Evolutionary conservation across 352 stramenopile genomes (phyloP).

Genomic region (Globisporangium spiculum): DNA sequence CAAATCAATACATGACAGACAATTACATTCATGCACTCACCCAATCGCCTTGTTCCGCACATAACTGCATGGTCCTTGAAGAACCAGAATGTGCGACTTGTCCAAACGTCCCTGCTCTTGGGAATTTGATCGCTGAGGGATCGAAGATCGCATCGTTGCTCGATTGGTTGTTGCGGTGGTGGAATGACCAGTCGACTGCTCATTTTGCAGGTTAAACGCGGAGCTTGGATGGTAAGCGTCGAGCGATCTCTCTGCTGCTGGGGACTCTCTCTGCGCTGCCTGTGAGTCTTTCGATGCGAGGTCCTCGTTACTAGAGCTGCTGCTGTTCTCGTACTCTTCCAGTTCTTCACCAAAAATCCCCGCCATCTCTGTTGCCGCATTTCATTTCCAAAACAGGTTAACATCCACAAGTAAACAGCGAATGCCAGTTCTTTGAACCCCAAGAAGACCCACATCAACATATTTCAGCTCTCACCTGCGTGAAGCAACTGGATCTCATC

Average conservation of each 20-base stretch:
- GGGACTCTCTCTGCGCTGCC: neutral
- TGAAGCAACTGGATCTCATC: slow-evolving; percentile 50
- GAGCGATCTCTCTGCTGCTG: neutral
- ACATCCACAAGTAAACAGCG: neutral
- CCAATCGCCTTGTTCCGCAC: slow-evolving; percentile 21
- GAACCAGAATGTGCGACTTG: slow-evolving; percentile 1
- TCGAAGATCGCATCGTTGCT: neutral
- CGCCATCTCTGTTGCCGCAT: slow-evolving; percentile 36
- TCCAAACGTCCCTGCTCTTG: neutral
- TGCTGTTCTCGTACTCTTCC: slow-evolving; percentile 27
- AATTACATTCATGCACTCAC: slow-evolving; percentile 12
- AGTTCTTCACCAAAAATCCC: slow-evolving; percentile 46
- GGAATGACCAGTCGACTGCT: neutral
- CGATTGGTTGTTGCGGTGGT: neutral
- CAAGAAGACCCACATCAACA: neutral
- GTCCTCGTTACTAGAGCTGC: slow-evolving; percentile 2
- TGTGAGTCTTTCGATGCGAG: neutral
- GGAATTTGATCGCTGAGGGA: neutral
- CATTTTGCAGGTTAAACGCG: neutral
- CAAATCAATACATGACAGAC: neutral
- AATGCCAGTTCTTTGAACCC: neutral
- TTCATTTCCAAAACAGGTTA: neutral
- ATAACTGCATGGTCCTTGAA: slow-evolving; percentile 32
- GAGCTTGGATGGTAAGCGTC: neutral
- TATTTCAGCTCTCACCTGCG: slow-evolving; percentile 22